Evolutionary conservation across 306 rosid genomes (phyloP).

Genomic region (Lathyrus tuberosus): DNA sequence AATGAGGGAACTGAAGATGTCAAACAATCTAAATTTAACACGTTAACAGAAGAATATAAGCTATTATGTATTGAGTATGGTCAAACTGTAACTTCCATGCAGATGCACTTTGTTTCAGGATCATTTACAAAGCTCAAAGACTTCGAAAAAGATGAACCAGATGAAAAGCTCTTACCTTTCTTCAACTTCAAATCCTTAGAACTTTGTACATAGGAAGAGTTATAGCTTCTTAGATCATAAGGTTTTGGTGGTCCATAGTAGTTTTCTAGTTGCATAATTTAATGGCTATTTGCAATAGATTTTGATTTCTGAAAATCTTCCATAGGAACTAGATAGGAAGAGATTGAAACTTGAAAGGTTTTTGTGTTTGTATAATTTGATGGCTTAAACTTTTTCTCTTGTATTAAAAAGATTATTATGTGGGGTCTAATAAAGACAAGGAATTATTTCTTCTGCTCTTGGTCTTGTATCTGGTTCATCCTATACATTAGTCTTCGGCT

Average conservation of each 20-base stretch:
- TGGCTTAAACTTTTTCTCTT: constrained; percentile 11
- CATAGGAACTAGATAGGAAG: constrained; percentile 47
- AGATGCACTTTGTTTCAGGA: too few relatives aligned
- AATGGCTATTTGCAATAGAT: constrained; percentile 54
- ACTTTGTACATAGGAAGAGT: constrained; percentile 56
- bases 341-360: not conserved
- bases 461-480: too few relatives aligned
- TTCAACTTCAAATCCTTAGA: constrained; percentile 58
- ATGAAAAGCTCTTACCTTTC: constrained; percentile 65
- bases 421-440: constrained; percentile 53
- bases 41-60: too few relatives aligned
- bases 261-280: constrained; percentile 62
- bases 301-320: constrained; percentile 67
- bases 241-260: constrained; percentile 64
- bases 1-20: too few relatives aligned
- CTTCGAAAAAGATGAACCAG: constrained; percentile 59
- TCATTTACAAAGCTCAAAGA: constrained; percentile 53
- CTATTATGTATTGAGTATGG: too few relatives aligned
- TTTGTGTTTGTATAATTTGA: constrained; percentile 16
- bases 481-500: too few relatives aligned
- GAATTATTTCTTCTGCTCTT: too few relatives aligned
- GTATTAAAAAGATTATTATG: constrained; percentile 20
- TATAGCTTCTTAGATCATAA: constrained; percentile 60
- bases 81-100: too few relatives aligned
- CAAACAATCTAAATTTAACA: too few relatives aligned